Base-by-base conservation (phyloP, 2,329 filamentous ascomycete genomes). In the Stachybotrys chartarum region DNA sequence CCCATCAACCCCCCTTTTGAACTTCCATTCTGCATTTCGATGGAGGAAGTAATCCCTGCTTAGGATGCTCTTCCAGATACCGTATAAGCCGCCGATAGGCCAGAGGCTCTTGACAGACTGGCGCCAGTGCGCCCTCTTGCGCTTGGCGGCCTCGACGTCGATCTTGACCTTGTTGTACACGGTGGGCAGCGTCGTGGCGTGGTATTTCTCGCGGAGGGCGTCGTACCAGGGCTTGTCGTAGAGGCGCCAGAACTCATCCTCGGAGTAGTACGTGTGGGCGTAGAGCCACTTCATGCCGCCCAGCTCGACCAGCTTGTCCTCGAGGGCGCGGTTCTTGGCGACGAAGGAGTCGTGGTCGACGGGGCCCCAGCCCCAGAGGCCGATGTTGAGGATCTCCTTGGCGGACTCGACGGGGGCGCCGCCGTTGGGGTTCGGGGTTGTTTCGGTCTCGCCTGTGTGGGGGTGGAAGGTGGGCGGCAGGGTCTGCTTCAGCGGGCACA, bases 261-360 rank as follows among this genome's bases (percentile, higher is more conserved):
- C 81, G n/a, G 81, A 79, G 69, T 94, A 94, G 73, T 91, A 95
- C 0, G 89, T 87, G 64, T 93, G 88, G 3, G 90, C 90, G 70
- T 96, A 95, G 12, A 95, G 75, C 87, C 90, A 94, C 74, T 95
- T 95, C 75, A 88, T 83, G 3, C 90, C 91, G 50, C 85, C 85
- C 1, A 94, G 79, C 60, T 83, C 78, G 51, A 76, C 75, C 5
- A 92, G 80, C 65, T 87, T 87, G 18, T 75, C 72, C 72, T 95
- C 91, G 18, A 95, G 77, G 48, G 78, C 78, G 35, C 86, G 81
- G 70, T 95, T 95, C 61, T 83, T 82, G 45, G 71, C 67, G 2
- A 92, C 76, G 64, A 92, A 92, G n/a, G 78, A 76, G 1, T 71
- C 69, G 42, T 72, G 72, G 51, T 80, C 67, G 2, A 75, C 68